Evolutionary conservation across 2,329 filamentous ascomycete species (phyloP).

Genomic region (Ophiostoma triangulosporum): DNA sequence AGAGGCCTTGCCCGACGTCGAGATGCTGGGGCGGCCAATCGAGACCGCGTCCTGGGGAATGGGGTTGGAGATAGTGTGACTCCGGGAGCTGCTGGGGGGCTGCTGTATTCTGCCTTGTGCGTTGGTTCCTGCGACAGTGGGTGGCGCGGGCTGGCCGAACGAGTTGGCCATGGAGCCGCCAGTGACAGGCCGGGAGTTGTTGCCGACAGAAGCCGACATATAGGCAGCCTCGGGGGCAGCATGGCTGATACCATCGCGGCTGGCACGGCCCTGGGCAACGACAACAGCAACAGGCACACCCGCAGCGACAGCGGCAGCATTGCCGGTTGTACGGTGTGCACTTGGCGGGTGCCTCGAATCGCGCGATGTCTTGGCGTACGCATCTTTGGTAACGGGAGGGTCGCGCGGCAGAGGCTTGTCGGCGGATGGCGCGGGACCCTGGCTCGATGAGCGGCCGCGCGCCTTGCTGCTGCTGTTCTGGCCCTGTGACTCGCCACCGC

Average conservation of each 20-base stretch:
- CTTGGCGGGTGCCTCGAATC: constrained; percentile 32
- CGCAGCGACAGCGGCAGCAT: constrained; percentile 13
- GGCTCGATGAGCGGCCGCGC: constrained; percentile 39
- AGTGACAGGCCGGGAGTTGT: constrained; percentile 55
- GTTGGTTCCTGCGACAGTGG: constrained; percentile 77
- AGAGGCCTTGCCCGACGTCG: constrained; percentile 42
- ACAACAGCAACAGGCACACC: constrained; percentile 25
- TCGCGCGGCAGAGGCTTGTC: constrained; percentile 50
- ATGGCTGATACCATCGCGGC: constrained; percentile 26
- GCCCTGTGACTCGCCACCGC: constrained; percentile 43
- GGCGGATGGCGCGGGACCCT: constrained; percentile 31
- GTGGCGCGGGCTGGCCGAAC: constrained; percentile 79
- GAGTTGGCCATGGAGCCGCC: constrained; percentile 62
- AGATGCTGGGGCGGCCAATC: constrained; percentile 47
- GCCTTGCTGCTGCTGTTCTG: constrained; percentile 23
- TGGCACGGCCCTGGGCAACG: constrained; percentile 11
- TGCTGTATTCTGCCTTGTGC: constrained; percentile 84
- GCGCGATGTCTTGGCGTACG: constrained; percentile 25
- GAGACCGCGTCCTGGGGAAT: constrained; percentile 42
- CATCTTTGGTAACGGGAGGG: constrained; percentile 33
- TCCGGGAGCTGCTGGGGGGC: constrained; percentile 43
- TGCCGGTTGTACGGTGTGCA: constrained; percentile 32
- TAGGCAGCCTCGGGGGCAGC: constrained; percentile 36
- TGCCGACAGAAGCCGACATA: constrained; percentile 27
- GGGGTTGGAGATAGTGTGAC: constrained; percentile 58